Base-by-base conservation (phyloP, 371 early-diverging fungal species). In the Mortierella sp. region DNA sequence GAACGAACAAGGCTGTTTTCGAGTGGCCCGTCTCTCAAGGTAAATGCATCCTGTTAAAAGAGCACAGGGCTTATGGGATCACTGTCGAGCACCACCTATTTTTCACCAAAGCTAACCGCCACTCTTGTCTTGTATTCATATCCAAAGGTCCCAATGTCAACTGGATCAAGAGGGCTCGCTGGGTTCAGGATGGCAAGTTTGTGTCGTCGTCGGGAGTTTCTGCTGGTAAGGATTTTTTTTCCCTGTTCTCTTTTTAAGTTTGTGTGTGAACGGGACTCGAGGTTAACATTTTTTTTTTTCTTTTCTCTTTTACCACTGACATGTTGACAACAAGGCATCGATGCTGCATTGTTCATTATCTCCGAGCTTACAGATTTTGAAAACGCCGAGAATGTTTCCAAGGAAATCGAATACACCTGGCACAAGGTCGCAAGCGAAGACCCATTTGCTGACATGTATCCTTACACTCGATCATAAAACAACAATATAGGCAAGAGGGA, bases 161-260 rank as follows among this genome's bases (percentile, higher is more conserved):
- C 19, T 88, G 84, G 84, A 59, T 85, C 45, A 81, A 80, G 45
- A 68, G 82, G 15, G 88, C 87, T 12, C 81, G 88, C 51, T 88
- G 80, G 80, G 86, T 88, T 7, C 63, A 68, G 43, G 87, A 86
- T 62, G 86, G 84, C 23, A 85, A 85, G 43, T 75, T 69, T 48
- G 74, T 74, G 18, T 81, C 86, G 16, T 75, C 85, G 9, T 80
- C 81, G 12, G 88, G 88, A 15, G 85, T 87, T 23, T 81, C 84
- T 19, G 86, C 86, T 1, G 86, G 86, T 58, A 59, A 74, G 62
- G 16, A n/a, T 4, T n/a, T 16, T n/a, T 61, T 19, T 16, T 12
- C 9, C 7, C 3, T 53, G 19, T 16, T 53, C 9, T 19, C 26
- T 1, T 26, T 23, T 23, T 21, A n/a, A n/a, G n/a, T n/a, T n/a